Evolutionary conservation across 208 protist species (phyloP).

Genomic region (Crithidia expoeki): DNA sequence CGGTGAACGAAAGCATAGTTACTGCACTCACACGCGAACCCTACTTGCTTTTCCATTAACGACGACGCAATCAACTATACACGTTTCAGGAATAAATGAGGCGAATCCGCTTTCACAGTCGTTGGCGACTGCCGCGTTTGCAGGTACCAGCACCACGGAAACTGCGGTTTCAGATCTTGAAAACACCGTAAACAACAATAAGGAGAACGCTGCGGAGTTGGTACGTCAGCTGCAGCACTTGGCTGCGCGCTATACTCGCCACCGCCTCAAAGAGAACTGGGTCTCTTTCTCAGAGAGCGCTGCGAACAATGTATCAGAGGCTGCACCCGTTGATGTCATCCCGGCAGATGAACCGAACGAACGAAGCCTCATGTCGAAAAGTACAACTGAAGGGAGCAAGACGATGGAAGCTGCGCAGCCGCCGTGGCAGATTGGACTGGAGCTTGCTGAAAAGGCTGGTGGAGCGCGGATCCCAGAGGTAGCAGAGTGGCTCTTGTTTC

Average conservation of each 20-base stretch:
- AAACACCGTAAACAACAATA: too few species aligned
- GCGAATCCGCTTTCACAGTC: too few species aligned
- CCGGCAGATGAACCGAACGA: not conserved
- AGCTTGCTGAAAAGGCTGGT: conserved; percentile 4
- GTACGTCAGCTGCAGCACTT: conserved; percentile 2
- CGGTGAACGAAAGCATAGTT: too few species aligned
- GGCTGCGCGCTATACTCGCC: not conserved
- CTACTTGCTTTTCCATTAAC: too few species aligned
- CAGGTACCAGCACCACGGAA: too few species aligned
- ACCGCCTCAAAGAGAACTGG: not conserved
- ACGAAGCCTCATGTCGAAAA: not conserved
- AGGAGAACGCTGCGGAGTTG: not conserved
- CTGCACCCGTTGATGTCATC: not conserved
- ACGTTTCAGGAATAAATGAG: too few species aligned
- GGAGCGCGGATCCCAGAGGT: not conserved
- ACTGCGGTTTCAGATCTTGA: too few species aligned
- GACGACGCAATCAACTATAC: too few species aligned
- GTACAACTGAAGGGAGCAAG: not conserved
- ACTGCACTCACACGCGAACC: too few species aligned
- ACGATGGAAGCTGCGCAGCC: not conserved
- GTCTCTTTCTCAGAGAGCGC: not conserved
- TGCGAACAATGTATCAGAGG: not conserved
- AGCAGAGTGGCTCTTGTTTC: conserved; percentile 25
- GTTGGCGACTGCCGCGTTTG: too few species aligned
- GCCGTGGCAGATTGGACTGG: conserved; percentile 18